Conservation (phyloP, 345 rosid species). For the Salix viminalis region DNA sequence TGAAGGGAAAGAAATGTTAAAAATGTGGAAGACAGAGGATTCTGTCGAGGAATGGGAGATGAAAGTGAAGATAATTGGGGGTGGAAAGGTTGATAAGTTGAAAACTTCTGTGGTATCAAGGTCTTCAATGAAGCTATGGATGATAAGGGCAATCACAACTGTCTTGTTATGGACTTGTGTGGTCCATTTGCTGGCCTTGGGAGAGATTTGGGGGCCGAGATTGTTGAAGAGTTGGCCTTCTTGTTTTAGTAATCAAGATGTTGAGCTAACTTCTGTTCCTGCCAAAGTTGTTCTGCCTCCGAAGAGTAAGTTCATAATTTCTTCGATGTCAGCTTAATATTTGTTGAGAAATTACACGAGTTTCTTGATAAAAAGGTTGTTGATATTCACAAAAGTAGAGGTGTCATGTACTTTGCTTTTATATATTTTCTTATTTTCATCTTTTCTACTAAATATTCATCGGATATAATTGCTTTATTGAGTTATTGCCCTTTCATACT, state of each 20-base stretch:
- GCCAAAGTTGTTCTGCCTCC: constrained; percentile 60
- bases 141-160: constrained; percentile 56
- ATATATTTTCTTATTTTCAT: neutral
- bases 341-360: neutral
- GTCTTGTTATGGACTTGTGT: constrained; percentile 72
- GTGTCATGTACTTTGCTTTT: neutral
- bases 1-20: constrained; percentile 22
- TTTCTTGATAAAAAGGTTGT: too few species aligned
- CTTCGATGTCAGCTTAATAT: neutral
- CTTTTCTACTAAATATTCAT: neutral
- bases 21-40: constrained; percentile 46
- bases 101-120: constrained; percentile 51
- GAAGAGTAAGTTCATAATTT: constrained; percentile 53
- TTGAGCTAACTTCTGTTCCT: constrained; percentile 41
- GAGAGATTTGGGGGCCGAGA: constrained; percentile 85
- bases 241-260: constrained; percentile 54
- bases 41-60: constrained; percentile 43
- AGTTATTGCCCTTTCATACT: neutral
- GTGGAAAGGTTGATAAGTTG: constrained; percentile 49
- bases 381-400: neutral
- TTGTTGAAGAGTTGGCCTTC: constrained; percentile 83
- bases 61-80: constrained; percentile 52
- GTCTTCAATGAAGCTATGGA: constrained; percentile 72
- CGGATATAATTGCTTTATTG: neutral
- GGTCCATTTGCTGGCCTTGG: constrained; percentile 66